Conservation (phyloP, 345 rosid species). For the Corymbia maculata region DNA sequence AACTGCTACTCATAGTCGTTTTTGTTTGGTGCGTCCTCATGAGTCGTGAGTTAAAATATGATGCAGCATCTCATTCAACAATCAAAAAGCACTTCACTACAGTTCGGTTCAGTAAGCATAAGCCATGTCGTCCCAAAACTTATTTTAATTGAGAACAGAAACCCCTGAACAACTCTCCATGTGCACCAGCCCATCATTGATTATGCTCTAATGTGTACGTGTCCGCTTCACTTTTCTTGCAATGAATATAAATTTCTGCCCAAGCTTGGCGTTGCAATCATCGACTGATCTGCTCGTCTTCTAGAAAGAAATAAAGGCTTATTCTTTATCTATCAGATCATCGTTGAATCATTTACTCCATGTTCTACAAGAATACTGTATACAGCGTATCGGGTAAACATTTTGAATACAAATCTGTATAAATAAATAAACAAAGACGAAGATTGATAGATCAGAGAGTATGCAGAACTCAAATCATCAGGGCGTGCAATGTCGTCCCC, state of each 20-base stretch:
- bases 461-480: background rate
- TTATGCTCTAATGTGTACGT: background rate
- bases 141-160: background rate
- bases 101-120: background rate
- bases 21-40: background rate
- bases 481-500: constrained; percentile 2
- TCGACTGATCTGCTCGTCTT: background rate
- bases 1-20: background rate
- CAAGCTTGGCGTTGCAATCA: background rate
- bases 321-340: background rate
- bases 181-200: background rate
- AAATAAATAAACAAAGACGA: background rate
- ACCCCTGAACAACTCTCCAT: background rate
- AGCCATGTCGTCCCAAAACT: background rate
- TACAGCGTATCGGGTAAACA: background rate
- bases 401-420: background rate
- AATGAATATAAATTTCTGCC: background rate
- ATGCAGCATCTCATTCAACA: background rate
- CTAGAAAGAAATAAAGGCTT: background rate
- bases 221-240: background rate
- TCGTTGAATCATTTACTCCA: background rate
- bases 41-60: background rate
- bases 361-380: background rate
- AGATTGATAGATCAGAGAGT: background rate
- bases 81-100: background rate